A percentile compares a stretch with the other conserved stretches of the same genome.
These are phyloP conservation scores for Salvia rosmarinus DNA, from an alignment of 257 asterid species.

Conservation along the genomic window DNA sequence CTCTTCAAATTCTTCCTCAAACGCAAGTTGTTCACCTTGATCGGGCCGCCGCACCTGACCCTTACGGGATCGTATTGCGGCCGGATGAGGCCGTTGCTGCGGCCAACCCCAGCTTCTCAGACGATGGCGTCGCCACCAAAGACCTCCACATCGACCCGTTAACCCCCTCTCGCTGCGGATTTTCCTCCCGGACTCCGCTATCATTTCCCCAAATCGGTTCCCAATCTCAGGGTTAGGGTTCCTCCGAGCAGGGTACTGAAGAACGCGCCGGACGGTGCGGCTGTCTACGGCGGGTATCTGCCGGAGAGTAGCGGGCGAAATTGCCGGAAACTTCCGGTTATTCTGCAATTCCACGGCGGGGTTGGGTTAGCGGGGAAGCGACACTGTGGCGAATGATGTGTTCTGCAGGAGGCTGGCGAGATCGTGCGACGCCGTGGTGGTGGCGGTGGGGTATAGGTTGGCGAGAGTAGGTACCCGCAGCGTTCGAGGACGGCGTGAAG, in stretches of 20 bases:
- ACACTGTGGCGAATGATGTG: conserved; percentile 67
- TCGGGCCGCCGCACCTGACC: conserved; percentile 36
- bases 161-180: conserved; percentile 65
- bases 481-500: conserved; percentile 82
- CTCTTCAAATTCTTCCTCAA: conserved; percentile 71
- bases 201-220: conserved; percentile 43
- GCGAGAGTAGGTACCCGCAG: conserved; percentile 93
- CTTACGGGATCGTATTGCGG: conserved; percentile 62
- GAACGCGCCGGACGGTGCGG: conserved; percentile 38
- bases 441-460: conserved; percentile 82
- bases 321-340: conserved; percentile 72
- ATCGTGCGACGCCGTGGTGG: conserved; percentile 76
- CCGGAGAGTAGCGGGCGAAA: conserved; percentile 54
- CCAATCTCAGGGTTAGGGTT: conserved; percentile 44
- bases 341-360: conserved; percentile 93
- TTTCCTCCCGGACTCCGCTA: conserved; percentile 72
- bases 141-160: conserved; percentile 76
- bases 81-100: conserved; percentile 60
- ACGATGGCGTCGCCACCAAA: conserved; percentile 80
- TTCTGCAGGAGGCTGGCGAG: conserved; percentile 79
- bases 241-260: conserved; percentile 24
- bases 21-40: conserved; percentile 56
- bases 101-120: conserved; percentile 65
- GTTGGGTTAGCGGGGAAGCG: conserved; percentile 80
- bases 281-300: conserved; percentile 65